Conservation (phyloP, 768 basidiomycete species). For the Suillus subluteus region DNA sequence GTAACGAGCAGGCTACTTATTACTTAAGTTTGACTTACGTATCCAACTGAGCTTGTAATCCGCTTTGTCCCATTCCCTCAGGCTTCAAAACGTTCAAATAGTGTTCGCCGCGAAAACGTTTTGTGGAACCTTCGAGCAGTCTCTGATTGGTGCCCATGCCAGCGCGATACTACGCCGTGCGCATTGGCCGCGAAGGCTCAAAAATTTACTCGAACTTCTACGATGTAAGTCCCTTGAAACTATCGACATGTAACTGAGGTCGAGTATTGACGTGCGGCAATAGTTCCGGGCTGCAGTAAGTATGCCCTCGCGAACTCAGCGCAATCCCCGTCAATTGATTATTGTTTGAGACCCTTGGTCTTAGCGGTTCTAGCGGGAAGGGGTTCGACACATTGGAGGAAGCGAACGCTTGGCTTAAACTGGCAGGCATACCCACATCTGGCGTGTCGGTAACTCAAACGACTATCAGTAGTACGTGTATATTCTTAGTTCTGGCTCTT, state of each 20-base stretch:
- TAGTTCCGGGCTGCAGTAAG: conserved; percentile 32
- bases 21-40: not conserved
- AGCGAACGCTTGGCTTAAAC: conserved; percentile 27
- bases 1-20: not conserved
- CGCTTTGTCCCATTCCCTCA: not conserved
- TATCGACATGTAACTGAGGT: not conserved
- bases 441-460: conserved; percentile 13
- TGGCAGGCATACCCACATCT: conserved; percentile 14
- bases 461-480: conserved; percentile 20
- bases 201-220: conserved; percentile 33
- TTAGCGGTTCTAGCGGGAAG: conserved; percentile 37
- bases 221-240: conserved; percentile 25
- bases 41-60: not conserved
- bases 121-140: not conserved
- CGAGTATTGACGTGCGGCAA: not conserved
- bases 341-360: conserved; percentile 26
- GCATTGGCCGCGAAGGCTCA: conserved; percentile 36
- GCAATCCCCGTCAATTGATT: not conserved
- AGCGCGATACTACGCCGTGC: conserved; percentile 38
- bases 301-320: not conserved
- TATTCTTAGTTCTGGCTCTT: conserved; percentile 12
- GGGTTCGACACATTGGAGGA: conserved; percentile 35
- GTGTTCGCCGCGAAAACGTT: not conserved
- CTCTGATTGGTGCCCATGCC: not conserved
- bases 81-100: not conserved